A percentile compares a stretch with the other conserved stretches of the same genome.
Evolutionary conservation across 1,284 basidiomycete species (phyloP).

Genomic region (Amylostereum areolatum): DNA sequence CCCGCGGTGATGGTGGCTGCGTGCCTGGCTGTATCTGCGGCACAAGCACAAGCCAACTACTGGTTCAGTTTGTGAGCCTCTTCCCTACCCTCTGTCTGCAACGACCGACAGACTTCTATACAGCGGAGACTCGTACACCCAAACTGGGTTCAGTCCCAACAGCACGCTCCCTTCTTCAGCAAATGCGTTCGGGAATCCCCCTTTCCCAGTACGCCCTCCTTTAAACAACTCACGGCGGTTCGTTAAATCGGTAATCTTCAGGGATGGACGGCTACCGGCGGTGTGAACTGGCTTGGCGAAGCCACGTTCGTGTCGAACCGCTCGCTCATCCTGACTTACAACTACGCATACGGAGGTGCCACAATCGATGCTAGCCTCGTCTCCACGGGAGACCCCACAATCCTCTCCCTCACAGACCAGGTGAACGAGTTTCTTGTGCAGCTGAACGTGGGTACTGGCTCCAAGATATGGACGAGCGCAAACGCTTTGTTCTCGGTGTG

Average conservation of each 20-base stretch:
- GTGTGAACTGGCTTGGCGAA: slow-evolving; percentile 54
- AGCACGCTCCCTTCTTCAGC: slow-evolving; percentile 34
- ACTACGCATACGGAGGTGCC: slow-evolving; percentile 56
- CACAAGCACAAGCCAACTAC: slow-evolving; percentile 2
- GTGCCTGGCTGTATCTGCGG: neutral
- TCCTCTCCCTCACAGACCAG: slow-evolving; percentile 49
- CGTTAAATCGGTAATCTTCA: slow-evolving; percentile 5
- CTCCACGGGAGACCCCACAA: slow-evolving; percentile 39
- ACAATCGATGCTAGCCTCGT: slow-evolving; percentile 51
- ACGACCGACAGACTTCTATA: neutral
- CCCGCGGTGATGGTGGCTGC: neutral
- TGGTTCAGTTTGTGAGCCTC: slow-evolving; percentile 10
- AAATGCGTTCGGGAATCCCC: slow-evolving; percentile 54
- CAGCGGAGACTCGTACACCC: slow-evolving; percentile 56
- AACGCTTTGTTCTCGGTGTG: slow-evolving; percentile 53
- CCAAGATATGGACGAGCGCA: slow-evolving; percentile 44
- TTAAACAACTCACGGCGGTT: slow-evolving; percentile 1
- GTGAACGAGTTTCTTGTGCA: slow-evolving; percentile 42
- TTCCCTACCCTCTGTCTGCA: neutral
- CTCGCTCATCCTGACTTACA: slow-evolving; percentile 48
- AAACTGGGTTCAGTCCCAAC: slow-evolving; percentile 42
- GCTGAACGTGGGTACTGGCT: slow-evolving; percentile 30
- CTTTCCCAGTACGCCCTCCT: slow-evolving; percentile 34
- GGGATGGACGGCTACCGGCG: slow-evolving; percentile 50
- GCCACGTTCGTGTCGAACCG: slow-evolving; percentile 44